Evolutionary conservation across 352 stramenopile genomes (phyloP), one percentile per base, ranked within the genome.

Genomic region (Halophytophthora polymorphica): DNA sequence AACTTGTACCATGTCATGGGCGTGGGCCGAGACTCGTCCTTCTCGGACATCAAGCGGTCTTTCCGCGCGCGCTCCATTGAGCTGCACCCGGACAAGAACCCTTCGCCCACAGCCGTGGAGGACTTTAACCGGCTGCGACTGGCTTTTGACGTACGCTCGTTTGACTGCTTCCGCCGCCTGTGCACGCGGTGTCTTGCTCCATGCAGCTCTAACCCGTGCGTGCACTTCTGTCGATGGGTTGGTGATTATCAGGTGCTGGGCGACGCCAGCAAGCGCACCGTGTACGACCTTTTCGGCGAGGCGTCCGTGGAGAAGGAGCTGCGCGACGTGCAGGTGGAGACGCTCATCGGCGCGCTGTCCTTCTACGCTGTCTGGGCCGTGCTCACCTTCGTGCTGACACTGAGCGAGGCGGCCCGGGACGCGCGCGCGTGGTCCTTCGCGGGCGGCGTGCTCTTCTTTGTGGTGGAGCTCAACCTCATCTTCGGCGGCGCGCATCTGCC

Each of bases 31-130:
- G 85, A 96, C 46, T 87, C 91, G 4, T 93, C 77, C 38, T 90
- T 90, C 36, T 54, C 93, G 4, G 96, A 99, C 57, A 98, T 98
- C 64, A 99, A 99, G 69, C 86, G 89, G 25, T 90, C 95, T n/a
- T 99, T 98, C 81, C 96, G 97, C 63, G 73, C 82, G 53, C 81
- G 96, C 22, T 96, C 86, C 7, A 72, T 99, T 14, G 88, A 98
- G 69, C 79, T 98, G 19, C 96, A 99, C 55, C 96, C 96, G 2
- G 96, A 99, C 73, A 98, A 98, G 73, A 98, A 98, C 68, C 84
- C 86, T 43, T 97, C 88, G 23, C 84, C 89, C 13, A 84, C 79
- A 22, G 96, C 96, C 5, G 81, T 80, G 0, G 87, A 96, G 36
- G 80, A 98, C 46, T 99, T 99, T 63, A 95, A 96, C 50, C 70